phyloP scores from a whole-genome alignment of 176 grass and related monocot species.

The Sorghum bicolor region Sorghum_bicolor_NCBIv3 NC_012870.2:78091001-78091500 shows the following conservation, averaged over 20 bases:
- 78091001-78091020: constrained; percentile 18
- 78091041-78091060: not conserved
- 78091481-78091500: constrained; percentile 31
- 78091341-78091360: constrained; percentile 41
- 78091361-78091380: constrained; percentile 12
- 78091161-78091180: not conserved
- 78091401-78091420: constrained; percentile 29
- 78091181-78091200: not conserved
- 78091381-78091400: constrained; percentile 25
- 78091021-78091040: constrained; percentile 27
- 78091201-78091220: constrained; percentile 16
- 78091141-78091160: not conserved
- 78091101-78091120: not conserved
- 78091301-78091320: constrained; percentile 8
- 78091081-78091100: not conserved
- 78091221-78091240: not conserved
- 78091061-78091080: not conserved
- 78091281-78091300: constrained; percentile 30
- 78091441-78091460: constrained; percentile 33
- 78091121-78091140: not conserved
- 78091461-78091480: constrained; percentile 23
- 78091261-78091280: constrained; percentile 8
- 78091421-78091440: constrained; percentile 22
- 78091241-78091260: not conserved
- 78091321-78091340: constrained; percentile 35